Base-by-base conservation (phyloP, 2,329 filamentous ascomycete genomes). In the Scorias spongiosa region DNA sequence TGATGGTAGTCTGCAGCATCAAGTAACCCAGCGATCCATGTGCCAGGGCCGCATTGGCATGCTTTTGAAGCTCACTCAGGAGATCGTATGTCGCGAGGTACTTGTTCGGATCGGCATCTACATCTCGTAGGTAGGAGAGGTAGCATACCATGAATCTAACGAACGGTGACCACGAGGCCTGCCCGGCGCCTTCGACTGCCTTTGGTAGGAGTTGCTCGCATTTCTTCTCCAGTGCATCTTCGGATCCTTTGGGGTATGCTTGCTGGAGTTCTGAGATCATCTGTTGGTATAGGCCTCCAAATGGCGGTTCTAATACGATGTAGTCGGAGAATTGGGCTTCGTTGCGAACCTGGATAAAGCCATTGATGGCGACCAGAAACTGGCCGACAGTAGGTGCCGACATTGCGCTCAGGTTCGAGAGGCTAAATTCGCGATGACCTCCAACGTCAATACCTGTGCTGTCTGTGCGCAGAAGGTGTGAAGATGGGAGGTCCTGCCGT, bases 1-100 rank as follows among this genome's bases (percentile, higher is more conserved):
- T 81, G 54, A 94, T 79, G 57, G 86, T 84, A 2, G 85, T 87
- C 37, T 85, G 80, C 36, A 95, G 75, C 54, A 95, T 77, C 54
- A 94, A 74, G 28, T 81, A 75, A 29, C 89, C 89, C 58, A 87
- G 80, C 10, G 78, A 80, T 1, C 81, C 78, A 55, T 94, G 81
- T 6, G 79, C 77, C 40, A 95, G 75, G 1, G 88, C 87, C 15
- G 83, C 83, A 20, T 86, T 82, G 53, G 83, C 91, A 54, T 87
- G 81, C 82, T 83, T 83, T 41, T 88, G 73, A 26, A 94, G 65
- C 0, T 74, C 75, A 49, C 78, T 84, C 44, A 94, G 72, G 54
- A 81, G 63, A 45, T 84, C 74, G 57, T 93, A 86, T 3, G 87
- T 81, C 44, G 76, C 73, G 26, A 89, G 65, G 36, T 91, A 66